These are phyloP conservation scores for Saturnispora ahearnii DNA, from an alignment of 805 yeast genomes.

Conservation along the genomic window DNA sequence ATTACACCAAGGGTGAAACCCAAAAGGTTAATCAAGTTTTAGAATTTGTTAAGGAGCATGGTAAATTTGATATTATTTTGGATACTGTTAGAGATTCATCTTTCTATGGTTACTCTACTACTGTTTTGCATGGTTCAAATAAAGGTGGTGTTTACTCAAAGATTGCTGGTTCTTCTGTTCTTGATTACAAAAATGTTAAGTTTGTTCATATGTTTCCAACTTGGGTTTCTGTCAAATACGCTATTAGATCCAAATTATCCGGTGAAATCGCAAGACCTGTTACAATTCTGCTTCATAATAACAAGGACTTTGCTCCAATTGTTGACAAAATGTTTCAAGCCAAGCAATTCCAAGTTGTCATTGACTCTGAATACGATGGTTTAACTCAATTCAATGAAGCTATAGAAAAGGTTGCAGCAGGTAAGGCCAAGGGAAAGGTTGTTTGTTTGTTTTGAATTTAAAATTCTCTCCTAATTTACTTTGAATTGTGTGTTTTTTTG, in stretches of 20 bases:
- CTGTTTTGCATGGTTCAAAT: slow-evolving; percentile 37
- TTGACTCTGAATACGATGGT: slow-evolving; percentile 48
- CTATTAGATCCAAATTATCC: slow-evolving; percentile 12
- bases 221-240: slow-evolving; percentile 13
- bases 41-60: slow-evolving; percentile 27
- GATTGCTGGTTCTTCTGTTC: slow-evolving; percentile 47
- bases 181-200: slow-evolving; percentile 26
- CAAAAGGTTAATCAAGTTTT: slow-evolving; percentile 30
- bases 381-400: slow-evolving; percentile 42
- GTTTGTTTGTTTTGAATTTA: slow-evolving; percentile 23
- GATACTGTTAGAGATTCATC: slow-evolving; percentile 59
- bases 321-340: slow-evolving; percentile 39
- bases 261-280: slow-evolving; percentile 10
- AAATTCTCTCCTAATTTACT: neutral
- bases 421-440: slow-evolving; percentile 58
- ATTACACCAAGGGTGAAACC: slow-evolving; percentile 42
- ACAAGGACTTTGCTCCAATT: slow-evolving; percentile 14
- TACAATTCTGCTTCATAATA: slow-evolving; percentile 4
- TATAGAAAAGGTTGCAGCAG: slow-evolving; percentile 35
- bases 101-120: slow-evolving; percentile 27
- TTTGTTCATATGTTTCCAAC: slow-evolving; percentile 21
- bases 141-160: slow-evolving; percentile 44
- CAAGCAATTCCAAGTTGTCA: slow-evolving; percentile 35
- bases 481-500: neutral
- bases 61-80: slow-evolving; percentile 50